Conservation (phyloP, 257 asterid species). For the Knoxia roxburghii region DNA sequence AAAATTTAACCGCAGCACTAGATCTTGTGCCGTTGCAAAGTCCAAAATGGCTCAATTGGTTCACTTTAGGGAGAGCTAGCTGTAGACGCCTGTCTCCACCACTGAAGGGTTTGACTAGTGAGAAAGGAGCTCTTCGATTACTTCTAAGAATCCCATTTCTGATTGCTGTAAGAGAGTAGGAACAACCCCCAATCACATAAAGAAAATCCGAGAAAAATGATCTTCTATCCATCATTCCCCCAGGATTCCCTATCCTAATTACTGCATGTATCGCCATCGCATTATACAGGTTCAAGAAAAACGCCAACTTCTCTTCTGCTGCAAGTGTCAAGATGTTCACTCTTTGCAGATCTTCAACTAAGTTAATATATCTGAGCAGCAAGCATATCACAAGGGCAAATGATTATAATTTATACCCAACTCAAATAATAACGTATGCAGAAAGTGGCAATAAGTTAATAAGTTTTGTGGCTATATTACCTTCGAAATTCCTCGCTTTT, state of each 20-base stretch:
- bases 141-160: constrained; percentile 76
- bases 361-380: constrained; percentile 43
- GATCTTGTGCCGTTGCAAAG: constrained; percentile 77
- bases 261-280: constrained; percentile 91
- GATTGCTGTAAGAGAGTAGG: constrained; percentile 62
- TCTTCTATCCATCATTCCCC: constrained; percentile 76
- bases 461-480: constrained; percentile 29
- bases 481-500: constrained; percentile 97
- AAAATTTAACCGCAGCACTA: constrained; percentile 71
- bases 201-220: constrained; percentile 68
- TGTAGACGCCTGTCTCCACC: constrained; percentile 68
- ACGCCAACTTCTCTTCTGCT: constrained; percentile 63
- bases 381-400: too few species aligned
- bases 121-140: constrained; percentile 77
- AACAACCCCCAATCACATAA: constrained; percentile 73
- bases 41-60: constrained; percentile 72
- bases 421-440: neutral
- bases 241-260: constrained; percentile 78
- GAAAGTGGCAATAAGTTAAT: too few species aligned
- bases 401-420: too few species aligned
- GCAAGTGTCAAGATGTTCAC: constrained; percentile 48
- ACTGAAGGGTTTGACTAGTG: constrained; percentile 62
- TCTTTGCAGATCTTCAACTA: constrained; percentile 80
- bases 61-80: constrained; percentile 56
- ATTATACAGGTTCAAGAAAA: constrained; percentile 83